Base-by-base conservation (phyloP, 169 alveolate species). In the Theileria sp. region DNA sequence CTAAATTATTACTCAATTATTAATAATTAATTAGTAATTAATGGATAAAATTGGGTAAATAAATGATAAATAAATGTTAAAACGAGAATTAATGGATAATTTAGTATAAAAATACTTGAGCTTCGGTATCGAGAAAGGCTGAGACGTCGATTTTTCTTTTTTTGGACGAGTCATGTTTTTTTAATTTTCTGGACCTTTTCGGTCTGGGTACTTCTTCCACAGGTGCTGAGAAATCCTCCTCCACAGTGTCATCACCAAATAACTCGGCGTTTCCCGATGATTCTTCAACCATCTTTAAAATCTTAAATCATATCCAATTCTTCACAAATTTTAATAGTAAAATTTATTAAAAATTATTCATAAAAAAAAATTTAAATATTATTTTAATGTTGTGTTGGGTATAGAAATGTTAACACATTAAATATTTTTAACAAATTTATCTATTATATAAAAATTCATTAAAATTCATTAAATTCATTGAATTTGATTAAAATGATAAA, bases 111-210 rank as follows among this genome's bases (percentile, higher is more conserved):
- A 94, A 82, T 32, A 92, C 96, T 75, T 91, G 93, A 26, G 96
- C 96, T 74, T 93, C 96, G 17, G 95, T 93, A 86, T 93, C 96
- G 44, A 93, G 66, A 62, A 92, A 93, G 34, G 95, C 95, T 19
- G 94, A 91, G 13, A 91, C 82, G 56, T 66, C 75, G 7, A 79
- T 70, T 9, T 81, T 78, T 62, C 44, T 82, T 56, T 79, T 87
- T 50, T 83, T 83, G 30, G 86, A 68, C 30, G 88, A 25, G 65
- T 58, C 56, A n/a, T 32, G 84, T 23, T 26, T 21, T 68, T 82
- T 82, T 54, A 75, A 64, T 19, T 82, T 82, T 56, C 75, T 82
- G 56, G 15, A 1, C 30, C 79, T 44, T 58, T 71, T 71, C 3
- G 28, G 54, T 25, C 23, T 71, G 12, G 44, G 26, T 4, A 28